Evolutionary conservation across 2,329 filamentous ascomycete genomes (phyloP).

Genomic region (Aspergillus brunneoviolaceus): DNA sequence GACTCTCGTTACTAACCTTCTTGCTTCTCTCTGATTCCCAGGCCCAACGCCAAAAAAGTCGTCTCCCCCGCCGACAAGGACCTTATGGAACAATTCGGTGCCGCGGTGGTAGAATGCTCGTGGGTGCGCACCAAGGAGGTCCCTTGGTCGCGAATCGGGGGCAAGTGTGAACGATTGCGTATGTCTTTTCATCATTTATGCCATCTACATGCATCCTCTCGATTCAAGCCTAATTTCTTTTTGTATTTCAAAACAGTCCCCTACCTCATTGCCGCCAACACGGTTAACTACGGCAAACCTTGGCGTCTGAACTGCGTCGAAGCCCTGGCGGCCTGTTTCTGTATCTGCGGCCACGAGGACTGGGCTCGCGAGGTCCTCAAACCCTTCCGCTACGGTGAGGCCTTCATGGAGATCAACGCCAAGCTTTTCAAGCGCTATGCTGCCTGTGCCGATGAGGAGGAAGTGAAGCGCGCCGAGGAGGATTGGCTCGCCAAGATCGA

Average conservation of each 20-base stretch:
- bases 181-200: constrained; percentile 21
- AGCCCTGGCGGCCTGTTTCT: constrained; percentile 87
- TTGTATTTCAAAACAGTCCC: constrained; percentile 56
- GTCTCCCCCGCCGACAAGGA: constrained; percentile 80
- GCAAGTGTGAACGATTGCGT: constrained; percentile 81
- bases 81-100: constrained; percentile 82
- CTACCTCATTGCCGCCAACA: constrained; percentile 94
- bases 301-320: constrained; percentile 96
- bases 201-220: not conserved
- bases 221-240: not conserved
- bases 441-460: constrained; percentile 75
- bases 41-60: constrained; percentile 82
- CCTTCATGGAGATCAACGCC: constrained; percentile 88
- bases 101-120: constrained; percentile 93
- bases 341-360: constrained; percentile 84
- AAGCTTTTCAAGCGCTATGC: constrained; percentile 81
- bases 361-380: constrained; percentile 84
- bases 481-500: constrained; percentile 89
- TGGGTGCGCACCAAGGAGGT: constrained; percentile 93
- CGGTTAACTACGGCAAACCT: constrained; percentile 94
- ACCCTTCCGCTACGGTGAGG: constrained; percentile 82
- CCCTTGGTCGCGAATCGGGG: constrained; percentile 86
- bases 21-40: constrained; percentile 18
- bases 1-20: not conserved
- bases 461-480: constrained; percentile 78